These are phyloP conservation scores for Cymbidium sinense DNA, from an alignment of 106 monocot species.

Conservation along the genomic window DNA sequence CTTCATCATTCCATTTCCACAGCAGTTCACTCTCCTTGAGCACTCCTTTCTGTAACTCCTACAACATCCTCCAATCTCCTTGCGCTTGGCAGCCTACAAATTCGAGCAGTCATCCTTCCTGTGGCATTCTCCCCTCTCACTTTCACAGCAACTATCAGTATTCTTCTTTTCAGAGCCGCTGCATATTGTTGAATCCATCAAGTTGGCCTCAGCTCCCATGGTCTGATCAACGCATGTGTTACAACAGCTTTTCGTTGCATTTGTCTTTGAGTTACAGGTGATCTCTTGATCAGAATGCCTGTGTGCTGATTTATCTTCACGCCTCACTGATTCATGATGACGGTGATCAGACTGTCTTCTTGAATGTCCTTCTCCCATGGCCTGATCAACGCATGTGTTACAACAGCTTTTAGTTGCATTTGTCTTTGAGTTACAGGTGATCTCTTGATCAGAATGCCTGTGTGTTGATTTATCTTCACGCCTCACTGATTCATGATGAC, in stretches of 20 bases:
- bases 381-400: neutral
- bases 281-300: neutral
- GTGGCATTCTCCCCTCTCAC: neutral
- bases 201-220: neutral
- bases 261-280: neutral
- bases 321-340: neutral
- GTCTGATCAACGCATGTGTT: neutral
- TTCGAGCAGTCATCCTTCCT: neutral
- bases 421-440: neutral
- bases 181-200: neutral
- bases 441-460: neutral
- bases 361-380: neutral
- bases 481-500: neutral
- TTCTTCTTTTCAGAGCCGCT: constrained; percentile 1
- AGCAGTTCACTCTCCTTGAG: constrained; percentile 22
- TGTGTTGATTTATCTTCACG: neutral
- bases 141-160: neutral
- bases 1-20: constrained; percentile 19
- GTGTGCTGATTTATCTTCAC: neutral
- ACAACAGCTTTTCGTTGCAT: neutral
- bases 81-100: neutral
- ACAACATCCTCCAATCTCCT: constrained; percentile 18
- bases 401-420: neutral
- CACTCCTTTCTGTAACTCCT: constrained; percentile 37
- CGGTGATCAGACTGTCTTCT: neutral